phyloP scores from a whole-genome alignment of 2,329 filamentous ascomycete species.

The Monilinia aucupariae region DNA sequence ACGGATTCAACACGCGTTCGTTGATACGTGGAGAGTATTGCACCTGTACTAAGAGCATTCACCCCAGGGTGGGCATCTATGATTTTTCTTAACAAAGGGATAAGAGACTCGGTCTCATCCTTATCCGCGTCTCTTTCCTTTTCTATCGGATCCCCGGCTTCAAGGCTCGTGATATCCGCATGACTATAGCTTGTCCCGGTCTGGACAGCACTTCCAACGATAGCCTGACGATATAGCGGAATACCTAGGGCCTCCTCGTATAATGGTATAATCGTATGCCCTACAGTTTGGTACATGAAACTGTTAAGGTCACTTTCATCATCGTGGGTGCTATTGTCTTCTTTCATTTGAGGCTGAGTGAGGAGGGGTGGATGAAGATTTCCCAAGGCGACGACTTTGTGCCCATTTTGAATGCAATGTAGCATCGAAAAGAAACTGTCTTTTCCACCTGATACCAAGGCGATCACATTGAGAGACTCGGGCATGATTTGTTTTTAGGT shows the following conservation, averaged over 20 bases:
- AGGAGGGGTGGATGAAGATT: slow-evolving; percentile 69
- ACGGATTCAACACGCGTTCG: slow-evolving; percentile 92
- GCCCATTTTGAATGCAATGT: slow-evolving; percentile 82
- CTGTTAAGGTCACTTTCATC: slow-evolving; percentile 73
- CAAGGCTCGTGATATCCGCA: slow-evolving; percentile 21
- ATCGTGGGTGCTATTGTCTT: slow-evolving; percentile 12
- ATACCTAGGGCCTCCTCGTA: slow-evolving; percentile 74
- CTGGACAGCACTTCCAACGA: slow-evolving; percentile 65
- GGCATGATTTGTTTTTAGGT: slow-evolving; percentile 36
- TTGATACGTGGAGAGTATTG: slow-evolving; percentile 93
- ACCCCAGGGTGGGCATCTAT: slow-evolving; percentile 66
- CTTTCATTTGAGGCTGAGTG: not conserved
- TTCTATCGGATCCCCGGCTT: slow-evolving; percentile 14
- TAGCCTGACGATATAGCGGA: slow-evolving; percentile 76
- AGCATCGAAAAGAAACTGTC: slow-evolving; percentile 92
- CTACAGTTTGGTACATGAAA: slow-evolving; percentile 99
- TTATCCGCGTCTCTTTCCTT: slow-evolving; percentile 23
- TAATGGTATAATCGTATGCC: slow-evolving; percentile 78
- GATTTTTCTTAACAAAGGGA: slow-evolving; percentile 66
- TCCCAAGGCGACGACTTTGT: slow-evolving; percentile 78
- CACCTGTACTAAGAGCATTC: slow-evolving; percentile 83
- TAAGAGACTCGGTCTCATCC: slow-evolving; percentile 86
- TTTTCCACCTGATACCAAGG: slow-evolving; percentile 91
- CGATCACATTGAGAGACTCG: slow-evolving; percentile 68
- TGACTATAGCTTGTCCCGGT: slow-evolving; percentile 63